Conservation (phyloP, 192 early-diverging fungal species). For the Coemansia umbellata region DNA sequence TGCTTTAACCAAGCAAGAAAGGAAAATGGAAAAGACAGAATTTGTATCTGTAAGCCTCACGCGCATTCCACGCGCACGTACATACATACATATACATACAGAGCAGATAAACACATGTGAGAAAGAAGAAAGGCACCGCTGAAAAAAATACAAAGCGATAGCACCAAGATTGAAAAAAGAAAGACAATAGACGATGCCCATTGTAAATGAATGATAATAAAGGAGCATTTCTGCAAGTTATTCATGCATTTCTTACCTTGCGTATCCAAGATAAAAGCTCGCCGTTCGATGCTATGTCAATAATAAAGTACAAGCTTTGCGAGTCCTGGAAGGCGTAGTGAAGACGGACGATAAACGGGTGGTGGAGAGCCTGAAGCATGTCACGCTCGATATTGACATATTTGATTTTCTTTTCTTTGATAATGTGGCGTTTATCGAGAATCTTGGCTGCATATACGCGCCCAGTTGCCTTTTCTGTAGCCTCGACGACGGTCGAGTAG, state of each 20-base stretch:
- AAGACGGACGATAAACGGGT: constrained; percentile 87
- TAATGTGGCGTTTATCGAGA: constrained; percentile 80
- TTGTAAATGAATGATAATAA: too few species aligned
- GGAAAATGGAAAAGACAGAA: too few species aligned
- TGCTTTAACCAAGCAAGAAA: too few species aligned
- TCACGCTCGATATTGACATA: constrained; percentile 95
- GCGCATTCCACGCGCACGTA: too few species aligned
- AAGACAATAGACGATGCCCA: neutral
- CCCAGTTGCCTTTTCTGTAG: constrained; percentile 64
- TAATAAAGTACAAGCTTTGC: constrained; percentile 86
- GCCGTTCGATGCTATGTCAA: constrained; percentile 87
- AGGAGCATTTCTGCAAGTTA: too few species aligned
- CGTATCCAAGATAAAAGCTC: constrained; percentile 85
- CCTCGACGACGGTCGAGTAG: constrained; percentile 89
- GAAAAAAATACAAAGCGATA: neutral
- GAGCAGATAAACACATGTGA: too few species aligned
- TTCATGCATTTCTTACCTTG: constrained; percentile 59
- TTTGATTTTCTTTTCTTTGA: constrained; percentile 94
- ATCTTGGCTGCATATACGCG: constrained; percentile 88
- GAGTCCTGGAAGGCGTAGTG: constrained; percentile 96
- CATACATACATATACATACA: too few species aligned
- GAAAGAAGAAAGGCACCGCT: constrained; percentile 1
- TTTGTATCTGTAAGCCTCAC: too few species aligned
- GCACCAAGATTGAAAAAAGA: neutral
- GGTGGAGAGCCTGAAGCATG: constrained; percentile 76